phyloP scores from a whole-genome alignment of 257 asterid genomes.

The Lantana camara region DNA sequence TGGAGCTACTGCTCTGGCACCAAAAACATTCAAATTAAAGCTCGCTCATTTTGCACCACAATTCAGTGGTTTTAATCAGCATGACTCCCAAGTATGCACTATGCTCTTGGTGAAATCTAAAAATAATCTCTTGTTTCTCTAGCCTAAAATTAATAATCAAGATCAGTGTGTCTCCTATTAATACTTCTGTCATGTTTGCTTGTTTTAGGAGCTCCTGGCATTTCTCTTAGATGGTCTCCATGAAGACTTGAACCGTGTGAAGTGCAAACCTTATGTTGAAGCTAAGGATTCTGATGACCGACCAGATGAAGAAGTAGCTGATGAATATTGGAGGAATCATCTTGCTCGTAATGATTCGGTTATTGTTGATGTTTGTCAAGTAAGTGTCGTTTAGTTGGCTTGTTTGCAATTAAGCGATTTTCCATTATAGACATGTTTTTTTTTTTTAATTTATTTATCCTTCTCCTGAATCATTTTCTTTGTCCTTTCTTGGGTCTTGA shows the following conservation, averaged over 20 bases:
- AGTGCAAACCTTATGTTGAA: constrained; percentile 87
- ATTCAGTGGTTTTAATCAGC: constrained; percentile 95
- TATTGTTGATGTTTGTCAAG: constrained; percentile 96
- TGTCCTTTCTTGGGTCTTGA: not conserved
- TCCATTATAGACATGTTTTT: constrained; percentile 16
- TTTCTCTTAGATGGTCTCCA: constrained; percentile 97
- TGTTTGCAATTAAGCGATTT: not conserved
- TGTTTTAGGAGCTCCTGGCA: constrained; percentile 84
- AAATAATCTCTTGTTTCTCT: constrained; percentile 12
- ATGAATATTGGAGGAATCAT: constrained; percentile 93
- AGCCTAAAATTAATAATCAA: constrained; percentile 5
- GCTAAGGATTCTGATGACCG: constrained; percentile 85
- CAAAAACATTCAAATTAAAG: constrained; percentile 82
- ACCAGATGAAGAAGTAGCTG: constrained; percentile 88
- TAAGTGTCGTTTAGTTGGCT: constrained; percentile 34
- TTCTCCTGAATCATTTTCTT: constrained; percentile 7
- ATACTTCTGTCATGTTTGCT: constrained; percentile 28
- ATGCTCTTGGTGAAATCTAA: constrained; percentile 23
- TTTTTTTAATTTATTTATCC: constrained; percentile 10
- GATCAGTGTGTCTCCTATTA: constrained; percentile 13
- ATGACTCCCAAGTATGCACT: constrained; percentile 86
- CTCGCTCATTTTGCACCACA: constrained; percentile 98
- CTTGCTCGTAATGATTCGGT: constrained; percentile 96
- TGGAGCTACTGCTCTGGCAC: constrained; percentile 86
- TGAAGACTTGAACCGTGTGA: constrained; percentile 97